These are phyloP conservation scores for Maudiozyma turicensis DNA, from an alignment of 805 yeast genomes.

Conservation along the genomic window DNA sequence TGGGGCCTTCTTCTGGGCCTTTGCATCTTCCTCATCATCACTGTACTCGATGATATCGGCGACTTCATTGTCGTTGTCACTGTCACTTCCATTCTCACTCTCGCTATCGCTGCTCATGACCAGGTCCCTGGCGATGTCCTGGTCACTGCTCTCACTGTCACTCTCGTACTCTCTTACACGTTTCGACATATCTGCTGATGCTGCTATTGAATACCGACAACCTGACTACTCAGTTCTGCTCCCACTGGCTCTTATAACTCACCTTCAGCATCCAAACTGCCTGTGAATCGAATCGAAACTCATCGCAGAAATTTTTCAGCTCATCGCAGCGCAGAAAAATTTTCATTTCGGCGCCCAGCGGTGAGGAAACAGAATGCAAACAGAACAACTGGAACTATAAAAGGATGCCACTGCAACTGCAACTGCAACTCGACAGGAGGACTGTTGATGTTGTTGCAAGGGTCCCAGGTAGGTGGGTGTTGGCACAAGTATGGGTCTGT, in stretches of 20 bases:
- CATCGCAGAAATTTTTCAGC: constrained; percentile 3
- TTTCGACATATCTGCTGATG: too few relatives aligned
- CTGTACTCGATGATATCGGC: constrained; percentile 24
- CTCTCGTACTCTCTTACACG: constrained; percentile 8
- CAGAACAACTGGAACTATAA: neutral
- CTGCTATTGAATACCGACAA: too few relatives aligned
- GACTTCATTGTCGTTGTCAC: constrained; percentile 16
- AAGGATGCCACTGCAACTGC: too few relatives aligned
- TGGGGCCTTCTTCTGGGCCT: constrained; percentile 14
- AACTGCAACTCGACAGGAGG: too few relatives aligned
- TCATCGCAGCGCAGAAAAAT: constrained; percentile 8
- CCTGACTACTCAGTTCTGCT: too few relatives aligned
- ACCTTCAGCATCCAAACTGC: neutral
- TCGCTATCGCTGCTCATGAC: constrained; percentile 36
- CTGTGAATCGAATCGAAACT: neutral
- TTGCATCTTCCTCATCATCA: constrained; percentile 36
- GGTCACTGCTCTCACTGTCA: constrained; percentile 14
- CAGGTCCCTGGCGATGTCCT: constrained; percentile 53
- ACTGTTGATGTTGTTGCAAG: too few relatives aligned
- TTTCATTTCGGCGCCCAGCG: neutral
- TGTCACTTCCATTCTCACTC: constrained; percentile 29
- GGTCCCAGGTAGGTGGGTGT: too few relatives aligned
- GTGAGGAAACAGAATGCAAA: neutral
- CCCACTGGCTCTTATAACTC: too few relatives aligned
- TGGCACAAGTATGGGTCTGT: too few relatives aligned